Conservation (phyloP, 2,329 filamentous ascomycete species). For the Grosmannia clavigera region DNA sequence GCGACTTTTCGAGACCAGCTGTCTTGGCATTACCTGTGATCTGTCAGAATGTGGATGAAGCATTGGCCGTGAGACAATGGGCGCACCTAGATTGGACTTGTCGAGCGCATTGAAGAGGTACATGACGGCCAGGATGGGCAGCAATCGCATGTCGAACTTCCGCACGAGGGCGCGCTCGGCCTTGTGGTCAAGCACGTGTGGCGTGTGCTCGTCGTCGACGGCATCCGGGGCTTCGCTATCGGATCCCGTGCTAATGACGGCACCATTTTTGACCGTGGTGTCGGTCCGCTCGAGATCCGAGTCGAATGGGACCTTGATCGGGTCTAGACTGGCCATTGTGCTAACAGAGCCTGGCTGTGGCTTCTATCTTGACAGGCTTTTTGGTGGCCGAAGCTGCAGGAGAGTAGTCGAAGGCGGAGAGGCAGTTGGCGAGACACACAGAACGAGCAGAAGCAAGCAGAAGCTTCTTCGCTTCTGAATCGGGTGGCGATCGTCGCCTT, state of each 20-base stretch:
- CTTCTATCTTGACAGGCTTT: background rate
- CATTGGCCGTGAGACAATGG: too few species aligned
- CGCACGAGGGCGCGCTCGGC: constrained; percentile 38
- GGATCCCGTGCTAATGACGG: background rate
- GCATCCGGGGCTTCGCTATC: background rate
- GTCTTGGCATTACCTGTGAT: constrained; percentile 1
- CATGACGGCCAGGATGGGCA: constrained; percentile 44
- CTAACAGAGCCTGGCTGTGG: background rate
- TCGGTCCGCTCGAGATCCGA: background rate
- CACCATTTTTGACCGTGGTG: background rate
- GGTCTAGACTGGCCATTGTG: background rate
- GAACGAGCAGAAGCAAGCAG: background rate
- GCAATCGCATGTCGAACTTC: constrained; percentile 41
- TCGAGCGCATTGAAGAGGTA: constrained; percentile 34
- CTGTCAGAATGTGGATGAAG: too few species aligned
- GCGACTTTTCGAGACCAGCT: background rate
- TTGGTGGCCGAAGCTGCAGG: too few species aligned
- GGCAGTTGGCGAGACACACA: background rate
- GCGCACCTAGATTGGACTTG: constrained; percentile 15
- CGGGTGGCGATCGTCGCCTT: background rate
- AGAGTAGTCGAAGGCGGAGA: too few species aligned
- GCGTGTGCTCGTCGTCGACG: constrained; percentile 7
- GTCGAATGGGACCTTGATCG: background rate
- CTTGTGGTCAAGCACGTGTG: constrained; percentile 22
- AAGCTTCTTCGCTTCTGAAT: background rate